phyloP scores from a whole-genome alignment of 164 flowering plant species.

The Vitis labrusca region DNA sequence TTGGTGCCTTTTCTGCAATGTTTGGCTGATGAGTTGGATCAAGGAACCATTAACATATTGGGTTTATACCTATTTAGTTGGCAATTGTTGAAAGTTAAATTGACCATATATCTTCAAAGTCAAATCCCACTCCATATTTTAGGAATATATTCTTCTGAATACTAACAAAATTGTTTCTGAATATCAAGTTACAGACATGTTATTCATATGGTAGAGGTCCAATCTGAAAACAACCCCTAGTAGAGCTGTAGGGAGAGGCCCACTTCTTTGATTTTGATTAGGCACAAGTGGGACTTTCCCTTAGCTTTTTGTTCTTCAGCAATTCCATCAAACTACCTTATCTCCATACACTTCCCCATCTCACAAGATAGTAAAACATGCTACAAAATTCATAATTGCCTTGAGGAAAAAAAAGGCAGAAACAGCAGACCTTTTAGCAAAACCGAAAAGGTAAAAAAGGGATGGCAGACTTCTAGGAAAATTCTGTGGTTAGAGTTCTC shows the following conservation, averaged over 20 bases:
- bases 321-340: conserved; percentile 37
- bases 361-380: conserved; percentile 29
- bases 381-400: conserved; percentile 15
- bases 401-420: conserved; percentile 13
- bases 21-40: neutral
- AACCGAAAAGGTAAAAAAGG: conserved; percentile 15
- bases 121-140: conserved; percentile 28
- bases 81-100: conserved; percentile 17
- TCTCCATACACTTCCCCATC: conserved; percentile 30
- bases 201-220: neutral
- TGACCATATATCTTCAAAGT: conserved; percentile 35
- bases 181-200: neutral
- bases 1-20: too few relatives aligned
- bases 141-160: conserved; percentile 6
- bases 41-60: conserved; percentile 19
- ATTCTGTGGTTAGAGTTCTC: conserved; percentile 11
- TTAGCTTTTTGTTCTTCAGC: conserved; percentile 18
- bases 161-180: neutral
- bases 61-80: conserved; percentile 39
- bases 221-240: conserved; percentile 7
- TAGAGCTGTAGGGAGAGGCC: conserved; percentile 21
- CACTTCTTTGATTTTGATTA: conserved; percentile 21
- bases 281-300: conserved; percentile 28
- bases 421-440: conserved; percentile 17
- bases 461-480: neutral